Evolutionary conservation across 345 rosid genomes (phyloP).

Genomic region (Raphanus sativus): DNA sequence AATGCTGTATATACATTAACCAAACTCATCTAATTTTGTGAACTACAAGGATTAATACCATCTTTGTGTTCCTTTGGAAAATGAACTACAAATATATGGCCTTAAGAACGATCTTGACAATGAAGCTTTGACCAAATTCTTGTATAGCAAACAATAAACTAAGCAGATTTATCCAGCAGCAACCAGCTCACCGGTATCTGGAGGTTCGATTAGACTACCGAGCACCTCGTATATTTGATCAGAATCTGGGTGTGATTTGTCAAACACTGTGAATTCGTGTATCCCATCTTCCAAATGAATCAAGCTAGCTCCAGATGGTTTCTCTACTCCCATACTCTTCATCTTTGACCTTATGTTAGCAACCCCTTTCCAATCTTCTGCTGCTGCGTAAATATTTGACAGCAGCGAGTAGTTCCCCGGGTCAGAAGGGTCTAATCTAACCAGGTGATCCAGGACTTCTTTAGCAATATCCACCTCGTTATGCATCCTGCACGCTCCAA

Average conservation of each 20-base stretch:
- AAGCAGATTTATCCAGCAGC: conserved; percentile 18
- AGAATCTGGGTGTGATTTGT: conserved; percentile 62
- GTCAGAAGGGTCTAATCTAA: conserved; percentile 50
- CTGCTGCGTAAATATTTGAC: conserved; percentile 68
- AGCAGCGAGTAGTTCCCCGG: conserved; percentile 58
- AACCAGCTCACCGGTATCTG: conserved; percentile 38
- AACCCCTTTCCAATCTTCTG: conserved; percentile 68
- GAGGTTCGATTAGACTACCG: conserved; percentile 41
- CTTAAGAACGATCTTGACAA: not conserved
- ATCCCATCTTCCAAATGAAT: conserved; percentile 60
- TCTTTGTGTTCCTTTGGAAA: conserved; percentile 13
- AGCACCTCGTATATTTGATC: conserved; percentile 61
- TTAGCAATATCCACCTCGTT: conserved; percentile 54
- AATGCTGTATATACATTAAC: not conserved
- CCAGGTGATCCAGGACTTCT: conserved; percentile 50
- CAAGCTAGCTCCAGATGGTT: conserved; percentile 73
- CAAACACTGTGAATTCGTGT: conserved; percentile 62
- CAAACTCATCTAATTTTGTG: not conserved
- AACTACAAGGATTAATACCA: conserved; percentile 18
- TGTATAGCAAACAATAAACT: not conserved
- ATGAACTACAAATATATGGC: conserved; percentile 19
- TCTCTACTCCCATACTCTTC: conserved; percentile 58
- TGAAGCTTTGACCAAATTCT: not conserved
- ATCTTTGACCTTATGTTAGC: conserved; percentile 60
- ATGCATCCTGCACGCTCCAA: conserved; percentile 74